Evolutionary conservation across 2,329 filamentous ascomycete genomes (phyloP).

Genomic region (Coleophoma eucalyptorum): DNA sequence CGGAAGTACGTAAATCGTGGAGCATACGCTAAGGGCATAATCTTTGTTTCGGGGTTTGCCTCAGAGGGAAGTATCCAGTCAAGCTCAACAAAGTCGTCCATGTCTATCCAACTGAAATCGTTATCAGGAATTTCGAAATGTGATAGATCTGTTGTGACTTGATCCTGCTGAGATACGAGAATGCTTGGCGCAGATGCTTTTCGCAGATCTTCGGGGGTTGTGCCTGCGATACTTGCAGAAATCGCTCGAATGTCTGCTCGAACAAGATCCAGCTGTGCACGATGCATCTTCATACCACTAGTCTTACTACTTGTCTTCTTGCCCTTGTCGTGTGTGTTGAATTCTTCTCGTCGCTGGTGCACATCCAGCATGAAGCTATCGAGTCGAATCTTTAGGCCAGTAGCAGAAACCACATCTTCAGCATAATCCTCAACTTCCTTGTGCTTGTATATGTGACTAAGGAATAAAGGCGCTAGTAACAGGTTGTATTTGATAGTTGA

Average conservation of each 20-base stretch:
- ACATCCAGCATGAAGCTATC: slow-evolving; percentile 98
- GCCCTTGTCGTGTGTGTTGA: slow-evolving; percentile 75
- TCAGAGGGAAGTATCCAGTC: slow-evolving; percentile 94
- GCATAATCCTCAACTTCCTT: slow-evolving; percentile 88
- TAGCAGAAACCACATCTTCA: slow-evolving; percentile 78
- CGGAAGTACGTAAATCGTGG: slow-evolving; percentile 97
- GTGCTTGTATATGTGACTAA: slow-evolving; percentile 98
- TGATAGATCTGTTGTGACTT: slow-evolving; percentile 67
- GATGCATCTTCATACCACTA: slow-evolving; percentile 92
- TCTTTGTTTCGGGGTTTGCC: slow-evolving; percentile 88
- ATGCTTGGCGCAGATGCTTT: slow-evolving; percentile 46
- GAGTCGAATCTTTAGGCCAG: slow-evolving; percentile 91
- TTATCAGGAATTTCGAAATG: slow-evolving; percentile 94
- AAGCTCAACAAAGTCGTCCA: slow-evolving; percentile 98
- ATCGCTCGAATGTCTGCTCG: slow-evolving; percentile 90
- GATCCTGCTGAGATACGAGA: slow-evolving; percentile 48
- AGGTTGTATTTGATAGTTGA: slow-evolving; percentile 99
- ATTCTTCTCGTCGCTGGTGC: slow-evolving; percentile 90
- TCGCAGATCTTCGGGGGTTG: slow-evolving; percentile 72
- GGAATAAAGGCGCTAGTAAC: slow-evolving; percentile 84
- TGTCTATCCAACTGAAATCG: slow-evolving; percentile 95
- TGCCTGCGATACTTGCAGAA: slow-evolving; percentile 83
- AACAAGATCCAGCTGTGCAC: slow-evolving; percentile 87
- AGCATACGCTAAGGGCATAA: slow-evolving; percentile 85
- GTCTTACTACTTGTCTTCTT: slow-evolving; percentile 75